Base-by-base conservation (phyloP, 129 eudicot genomes). In the Tagetes patula region DNA sequence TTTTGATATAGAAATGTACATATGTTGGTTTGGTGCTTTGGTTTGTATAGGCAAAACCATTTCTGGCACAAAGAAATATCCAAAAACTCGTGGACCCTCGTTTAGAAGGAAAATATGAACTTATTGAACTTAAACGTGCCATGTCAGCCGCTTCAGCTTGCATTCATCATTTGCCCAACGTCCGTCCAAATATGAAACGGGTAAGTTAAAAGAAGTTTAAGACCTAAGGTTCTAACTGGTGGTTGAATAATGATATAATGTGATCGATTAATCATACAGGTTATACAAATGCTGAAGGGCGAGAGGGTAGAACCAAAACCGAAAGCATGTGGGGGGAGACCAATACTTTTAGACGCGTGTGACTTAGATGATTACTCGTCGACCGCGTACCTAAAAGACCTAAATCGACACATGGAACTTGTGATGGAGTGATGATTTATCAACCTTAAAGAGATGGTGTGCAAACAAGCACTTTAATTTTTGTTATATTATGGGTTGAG, bases 351-450 rank as follows among this genome's bases (percentile, higher is more conserved):
- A 31, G 94, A 95, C 45, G 89, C 87, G 5, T 83, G 91, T 56
- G 89, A 88, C 69, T 54, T 88, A 72, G 97, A 94, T 9, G 94
- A 84, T n/a, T 95, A 95, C 78, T 84, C 84, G 65, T 41, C 79
- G 11, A 78, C 94, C 5, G 79, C 88, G 11, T 91, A 95, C 79
- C 91, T 88, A 34, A 85, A 86, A 67, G 97, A 90, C 75, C 90
- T 95, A 30, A 71, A 86, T 80, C 99, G 99, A 6, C 99, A 95
- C 36, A 85, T 68, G 89, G 87, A 95, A 80, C 91, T 95, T 6
- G 85, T 87, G 13, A 86, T 95, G 96, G 96, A 90, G 82, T 90
- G 80, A 86, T 48, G 60, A 38, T 30, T 47, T 7, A 14, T 67
- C 53, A 71, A 41, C 63, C 37, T 32, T 1, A 31, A 58, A 58